Percentiles rank a stretch among this genome's conserved stretches.
Evolutionary conservation across 2,329 filamentous ascomycete species (phyloP).

Genomic region (Talaromyces sp.): DNA sequence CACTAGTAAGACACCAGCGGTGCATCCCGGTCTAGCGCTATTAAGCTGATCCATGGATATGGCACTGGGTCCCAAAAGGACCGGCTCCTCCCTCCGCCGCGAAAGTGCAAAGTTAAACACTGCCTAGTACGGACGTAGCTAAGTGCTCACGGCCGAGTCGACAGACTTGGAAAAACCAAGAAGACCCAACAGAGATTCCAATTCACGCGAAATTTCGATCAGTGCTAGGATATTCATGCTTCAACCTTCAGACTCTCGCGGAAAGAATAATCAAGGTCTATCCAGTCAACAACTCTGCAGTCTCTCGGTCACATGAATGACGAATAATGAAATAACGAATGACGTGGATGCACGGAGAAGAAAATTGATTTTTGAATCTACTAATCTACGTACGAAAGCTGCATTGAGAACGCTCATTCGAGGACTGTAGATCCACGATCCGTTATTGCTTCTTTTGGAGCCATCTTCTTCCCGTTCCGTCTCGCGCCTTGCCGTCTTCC

Average conservation of each 20-base stretch:
- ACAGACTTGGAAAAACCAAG: background rate
- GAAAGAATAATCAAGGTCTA: background rate
- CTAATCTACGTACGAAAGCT: background rate
- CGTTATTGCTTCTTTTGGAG: constrained; percentile 7
- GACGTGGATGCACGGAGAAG: constrained; percentile 8
- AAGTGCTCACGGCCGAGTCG: background rate
- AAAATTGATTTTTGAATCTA: background rate
- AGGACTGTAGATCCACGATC: constrained; percentile 15
- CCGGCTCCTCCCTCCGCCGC: constrained; percentile 15
- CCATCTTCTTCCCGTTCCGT: constrained; percentile 17
- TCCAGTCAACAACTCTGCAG: background rate
- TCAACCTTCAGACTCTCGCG: background rate
- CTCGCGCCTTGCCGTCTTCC: constrained; percentile 12
- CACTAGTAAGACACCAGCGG: constrained; percentile 1
- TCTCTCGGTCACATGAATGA: constrained; percentile 5
- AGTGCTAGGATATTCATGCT: background rate
- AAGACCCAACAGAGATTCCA: background rate
- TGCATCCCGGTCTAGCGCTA: constrained; percentile 10
- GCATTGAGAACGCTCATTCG: constrained; percentile 10
- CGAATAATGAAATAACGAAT: constrained; percentile 8
- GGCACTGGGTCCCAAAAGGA: constrained; percentile 17
- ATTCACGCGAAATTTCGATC: background rate
- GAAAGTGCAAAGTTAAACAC: constrained; percentile 10
- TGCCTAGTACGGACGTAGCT: background rate
- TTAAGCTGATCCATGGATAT: constrained; percentile 19